Base-by-base conservation (phyloP, 306 rosid genomes). In the Benincasa hispida region DNA sequence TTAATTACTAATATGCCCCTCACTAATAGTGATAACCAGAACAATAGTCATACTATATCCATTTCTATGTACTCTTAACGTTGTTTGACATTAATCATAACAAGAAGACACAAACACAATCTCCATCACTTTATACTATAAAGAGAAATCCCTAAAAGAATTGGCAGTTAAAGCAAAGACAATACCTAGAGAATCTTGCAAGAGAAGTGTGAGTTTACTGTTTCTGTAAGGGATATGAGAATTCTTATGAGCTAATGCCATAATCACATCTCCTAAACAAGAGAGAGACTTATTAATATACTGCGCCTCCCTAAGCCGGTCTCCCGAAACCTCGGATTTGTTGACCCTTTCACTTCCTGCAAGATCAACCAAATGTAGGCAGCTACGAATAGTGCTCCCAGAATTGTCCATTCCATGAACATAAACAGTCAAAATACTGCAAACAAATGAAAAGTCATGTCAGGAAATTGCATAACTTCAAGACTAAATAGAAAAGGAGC, bases 321-420 rank as follows among this genome's bases (percentile, higher is more conserved):
- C 99, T 78, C 99, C 99, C 1, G 93, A 89, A 45, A 92, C 97
- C 84, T 94, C 96, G 2, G 97, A 94, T 83, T 88, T 90, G 87
- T 94, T 95, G 14, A 94, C 96, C 73, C 97, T 82, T 81, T 94
- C 99, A 18, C 99, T 94, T 83, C 99, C 99, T 4, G 99, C 99
- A 13, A 94, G 93, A 87, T 94, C 99, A 77, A 94, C 91, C 82
- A 94, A 84, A 85, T 94, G 97, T 78, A 94, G 87, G 76, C 97
- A 89, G 76, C 97, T 92, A 32, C 83, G 89, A 65, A 89, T 82
- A 61, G 81, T 61, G 86, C 78, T 87, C 51, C 96, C 93, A 0
- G 92, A 82, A n/a, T 75, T 45, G 80, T 94, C 97, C 83, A 88
- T 89, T 37, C 97, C 99, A 73, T 87, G 84, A 79, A 94, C 89